Evolutionary conservation across 192 early-diverging fungal species (phyloP), one percentile per base, ranked within the genome.

Genomic region (Coemansia sp.): DNA sequence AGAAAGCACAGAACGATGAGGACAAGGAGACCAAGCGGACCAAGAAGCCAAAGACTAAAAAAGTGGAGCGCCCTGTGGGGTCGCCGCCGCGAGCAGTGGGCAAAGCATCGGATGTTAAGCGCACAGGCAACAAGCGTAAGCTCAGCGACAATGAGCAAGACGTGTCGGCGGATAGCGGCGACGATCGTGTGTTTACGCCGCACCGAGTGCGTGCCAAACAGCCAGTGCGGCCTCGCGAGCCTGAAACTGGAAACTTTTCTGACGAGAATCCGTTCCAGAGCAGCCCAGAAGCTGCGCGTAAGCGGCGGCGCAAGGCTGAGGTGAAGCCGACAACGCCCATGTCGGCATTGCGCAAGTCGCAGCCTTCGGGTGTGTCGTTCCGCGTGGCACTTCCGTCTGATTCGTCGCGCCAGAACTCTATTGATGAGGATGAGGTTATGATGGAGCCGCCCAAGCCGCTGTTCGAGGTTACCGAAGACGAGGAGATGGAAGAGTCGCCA

Each of bases 261-360:
- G 70, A 75, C 61, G 73, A 81, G 14, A 81, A 81, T 20, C 78
- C 78, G 59, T 81, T 81, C 60, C 78, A 81, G 57, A 72, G 78
- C 68, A 75, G 73, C 52, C 78, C 72, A n/a, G 72, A 68, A 19
- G 62, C 65, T 0, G 45, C 73, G 0, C 68, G 73, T 50, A 81
- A 75, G 59, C 57, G 73, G 32, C 65, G 65, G 16, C 72, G 73
- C 58, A 74, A 61, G 24, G 58, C 64, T 0, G 57, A 59, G 24
- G 60, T 14, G 19, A 37, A 51, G 22, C 61, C 61, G 11, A 29
- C 61, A 0, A 79, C 77, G 45, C 77, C 77, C 2, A 58, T 80
- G 77, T 59, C 61, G 8, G 71, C 71, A 18, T 54, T 80, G 57
- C 77, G 77, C 77, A 73, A 80, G 59, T 80, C 77, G 71, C 77